Evolutionary conservation across 2,329 filamentous ascomycete species (phyloP), one percentile per base, ranked within the genome.

Genomic region (Blastomyces emzantsi): DNA sequence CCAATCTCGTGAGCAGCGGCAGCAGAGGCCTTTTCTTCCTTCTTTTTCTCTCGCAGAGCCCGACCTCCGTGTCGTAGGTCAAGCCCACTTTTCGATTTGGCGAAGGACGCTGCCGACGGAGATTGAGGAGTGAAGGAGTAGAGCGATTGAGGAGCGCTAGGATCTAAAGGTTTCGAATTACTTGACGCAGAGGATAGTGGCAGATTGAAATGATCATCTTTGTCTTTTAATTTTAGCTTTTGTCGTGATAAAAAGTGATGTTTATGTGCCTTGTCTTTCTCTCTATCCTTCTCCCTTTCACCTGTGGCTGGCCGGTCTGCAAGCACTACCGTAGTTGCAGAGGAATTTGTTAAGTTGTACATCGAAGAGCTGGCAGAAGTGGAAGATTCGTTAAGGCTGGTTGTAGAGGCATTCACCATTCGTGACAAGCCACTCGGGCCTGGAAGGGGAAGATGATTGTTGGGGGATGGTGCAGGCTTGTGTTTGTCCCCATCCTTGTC

Each of bases 1-100:
- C 59, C 57, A 45, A 65, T 64, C 33, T 66, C 66, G 4, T 66
- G 64, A 6, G 65, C 64, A 22, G 64, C 64, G 25, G 70, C 67
- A 62, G 68, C 66, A 22, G 69, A 66, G 28, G 67, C 65, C 68
- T 87, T 85, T 67, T 90, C 88, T 66, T 90, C 87, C 68, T 88
- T 87, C 73, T 88, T 89, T 79, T 93, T 96, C 72, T 96, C 91
- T 47, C 89, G 84, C 56, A 92, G 76, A 7, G 87, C 89, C 52
- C 88, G 83, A 1, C 87, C 90, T 52, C 88, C 90, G 76, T 93
- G 90, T 61, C 90, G 82, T 33, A 93, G 78, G 74, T 93, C 90
- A 54, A 93, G 79, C 0, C 89, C 89, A 64, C 89, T 93, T 71
- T 94, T 89, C 2, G 88, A 89, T 76, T 94, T 95, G 47, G 87